These are phyloP conservation scores for Plasmodium ovale DNA, from an alignment of 169 alveolate species.

Conservation along the genomic window DNA sequence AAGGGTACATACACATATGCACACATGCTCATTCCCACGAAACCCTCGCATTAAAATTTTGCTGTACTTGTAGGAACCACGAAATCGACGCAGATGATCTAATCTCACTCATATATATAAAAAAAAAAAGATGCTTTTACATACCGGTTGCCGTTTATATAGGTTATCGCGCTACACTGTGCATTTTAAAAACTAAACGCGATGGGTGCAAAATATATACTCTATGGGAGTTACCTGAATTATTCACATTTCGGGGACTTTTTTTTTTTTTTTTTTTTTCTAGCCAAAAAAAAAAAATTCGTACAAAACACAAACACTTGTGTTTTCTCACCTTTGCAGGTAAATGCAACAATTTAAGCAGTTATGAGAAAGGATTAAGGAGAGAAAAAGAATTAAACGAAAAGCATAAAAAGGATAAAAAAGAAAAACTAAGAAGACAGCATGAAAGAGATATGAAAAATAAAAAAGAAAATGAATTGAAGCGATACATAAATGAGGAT, in stretches of 20 bases:
- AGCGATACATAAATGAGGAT: constrained; percentile 25
- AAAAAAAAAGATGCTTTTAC: constrained; percentile 65
- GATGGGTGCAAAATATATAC: no score
- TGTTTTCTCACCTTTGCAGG: no score
- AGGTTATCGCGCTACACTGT: constrained; percentile 32
- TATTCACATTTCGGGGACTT: no score
- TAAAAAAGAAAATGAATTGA: constrained; percentile 18
- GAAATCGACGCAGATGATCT: constrained; percentile 54
- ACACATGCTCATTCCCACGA: neutral
- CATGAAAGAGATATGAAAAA: constrained; percentile 12
- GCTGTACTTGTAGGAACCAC: neutral
- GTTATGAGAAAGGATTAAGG: constrained; percentile 30
- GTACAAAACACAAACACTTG: no score
- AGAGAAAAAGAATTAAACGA: constrained; percentile 5
- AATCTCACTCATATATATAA: constrained; percentile 28
- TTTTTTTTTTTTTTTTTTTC: no score
- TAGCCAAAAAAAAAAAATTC: no score
- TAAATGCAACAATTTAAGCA: neutral
- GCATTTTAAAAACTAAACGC: no score
- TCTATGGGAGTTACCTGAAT: no score
- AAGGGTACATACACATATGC: neutral
- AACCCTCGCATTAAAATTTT: no score
- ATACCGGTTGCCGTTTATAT: constrained; percentile 44
- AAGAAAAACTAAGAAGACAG: constrained; percentile 20
- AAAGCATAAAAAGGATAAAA: constrained; percentile 9